Evolutionary conservation across 495 filamentous ascomycete species (phyloP), one percentile per base, ranked within the genome.

Genomic region (Annulohypoxylon stygium): DNA sequence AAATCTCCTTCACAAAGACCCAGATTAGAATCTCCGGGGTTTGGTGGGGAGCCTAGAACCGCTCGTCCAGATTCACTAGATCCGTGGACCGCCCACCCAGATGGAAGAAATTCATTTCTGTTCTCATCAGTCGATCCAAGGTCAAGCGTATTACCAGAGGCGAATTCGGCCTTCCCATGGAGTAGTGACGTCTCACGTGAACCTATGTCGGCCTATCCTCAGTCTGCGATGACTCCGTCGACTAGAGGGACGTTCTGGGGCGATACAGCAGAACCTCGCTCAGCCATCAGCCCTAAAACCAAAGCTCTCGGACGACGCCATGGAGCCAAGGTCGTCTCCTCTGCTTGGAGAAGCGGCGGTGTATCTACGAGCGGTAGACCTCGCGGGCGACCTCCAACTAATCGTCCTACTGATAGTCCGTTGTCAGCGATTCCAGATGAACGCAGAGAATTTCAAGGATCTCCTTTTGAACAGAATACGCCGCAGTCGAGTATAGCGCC

Each of bases 301-400:
- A 87, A 89, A 43, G 77, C 87, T 10, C 86, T 77, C 2, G 73
- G 90, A 26, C 84, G 93, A 55, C 88, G 94, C n/a, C 94, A 97
- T 77, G 95, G 95, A 0, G 94, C 96, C 0, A 86, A 86, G 71
- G 93, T 93, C 1, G 95, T 99, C 1, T 99, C 96, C 6, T 97
- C 95, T 25, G 96, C 96, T 11, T 99, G 96, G 96, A 89, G 93
- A 18, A 92, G 88, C 61, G 90, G 87, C 50, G 89, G 87, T 4
- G 86, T 87, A 33, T 85, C 89, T 23, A 82, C 89, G 2, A 89
- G 85, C 8, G 93, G 93, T 4, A 97, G 96, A 75, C 82, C 93
- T 14, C 84, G 96, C 50, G 96, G 96, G 9, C 84, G 96, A 66
- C 96, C 96, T 61, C 94, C 95, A 2, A 93, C 89, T 69, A 93